Percentiles rank a stretch among this genome's conserved stretches.
Evolutionary conservation across 305 asterid genomes (phyloP).

Genomic region (Petunia hybrid): DNA sequence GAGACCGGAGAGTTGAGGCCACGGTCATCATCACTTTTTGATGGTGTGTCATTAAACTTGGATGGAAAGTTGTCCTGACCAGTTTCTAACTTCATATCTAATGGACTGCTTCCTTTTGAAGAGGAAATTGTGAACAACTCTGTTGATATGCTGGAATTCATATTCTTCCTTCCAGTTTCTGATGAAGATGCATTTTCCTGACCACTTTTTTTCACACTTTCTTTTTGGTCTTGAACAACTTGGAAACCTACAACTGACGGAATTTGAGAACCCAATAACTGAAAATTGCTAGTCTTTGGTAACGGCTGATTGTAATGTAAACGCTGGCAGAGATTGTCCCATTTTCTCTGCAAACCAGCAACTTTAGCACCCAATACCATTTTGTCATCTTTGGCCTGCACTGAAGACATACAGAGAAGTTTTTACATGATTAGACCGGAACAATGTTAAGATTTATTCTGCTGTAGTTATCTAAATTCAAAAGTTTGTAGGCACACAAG

Average conservation of each 20-base stretch:
- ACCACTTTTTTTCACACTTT: conserved; percentile 37
- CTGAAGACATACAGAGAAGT: conserved; percentile 52
- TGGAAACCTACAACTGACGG: conserved; percentile 62
- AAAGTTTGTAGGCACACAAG: neutral
- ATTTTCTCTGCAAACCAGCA: conserved; percentile 61
- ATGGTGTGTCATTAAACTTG: conserved; percentile 41
- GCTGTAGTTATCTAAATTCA: neutral
- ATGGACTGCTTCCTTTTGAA: conserved; percentile 44
- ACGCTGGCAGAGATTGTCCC: conserved; percentile 71
- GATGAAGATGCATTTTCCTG: conserved; percentile 46
- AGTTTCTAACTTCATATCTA: conserved; percentile 41
- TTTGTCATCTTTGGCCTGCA: conserved; percentile 86
- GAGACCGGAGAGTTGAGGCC: conserved; percentile 59
- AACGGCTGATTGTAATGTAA: conserved; percentile 53
- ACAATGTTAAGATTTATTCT: neutral
- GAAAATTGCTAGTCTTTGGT: conserved; percentile 39
- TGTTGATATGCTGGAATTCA: conserved; percentile 39
- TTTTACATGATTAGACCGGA: conserved; percentile 30
- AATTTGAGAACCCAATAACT: conserved; percentile 41
- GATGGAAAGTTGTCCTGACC: conserved; percentile 39
- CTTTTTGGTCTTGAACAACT: conserved; percentile 48
- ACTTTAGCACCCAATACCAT: conserved; percentile 56
- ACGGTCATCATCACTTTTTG: conserved; percentile 36
- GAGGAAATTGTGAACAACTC: conserved; percentile 40
- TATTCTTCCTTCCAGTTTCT: conserved; percentile 47